Evolutionary conservation across 2,329 filamentous ascomycete species (phyloP).

Genomic region (Colletotrichum australisinense): DNA sequence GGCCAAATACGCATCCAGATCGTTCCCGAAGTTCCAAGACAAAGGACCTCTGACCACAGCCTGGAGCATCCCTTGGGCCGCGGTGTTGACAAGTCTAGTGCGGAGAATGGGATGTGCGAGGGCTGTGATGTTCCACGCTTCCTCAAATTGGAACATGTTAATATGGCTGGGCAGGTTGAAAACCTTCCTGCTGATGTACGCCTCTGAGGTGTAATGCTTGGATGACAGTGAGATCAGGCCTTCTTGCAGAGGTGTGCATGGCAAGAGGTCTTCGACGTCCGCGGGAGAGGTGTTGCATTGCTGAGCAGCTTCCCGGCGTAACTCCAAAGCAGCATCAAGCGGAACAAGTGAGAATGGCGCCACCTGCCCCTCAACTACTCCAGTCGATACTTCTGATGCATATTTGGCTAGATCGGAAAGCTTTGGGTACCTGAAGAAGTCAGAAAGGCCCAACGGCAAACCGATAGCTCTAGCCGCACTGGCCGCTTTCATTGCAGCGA

Average conservation of each 20-base stretch:
- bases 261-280: conserved; percentile 21
- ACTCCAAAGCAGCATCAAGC: not conserved
- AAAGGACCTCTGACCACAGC: not conserved
- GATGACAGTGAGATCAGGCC: not conserved
- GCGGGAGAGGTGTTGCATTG: not conserved
- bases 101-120: not conserved
- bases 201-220: conserved; percentile 10
- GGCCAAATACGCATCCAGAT: not conserved
- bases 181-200: conserved; percentile 32
- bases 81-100: not conserved
- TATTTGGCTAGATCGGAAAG: not conserved
- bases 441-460: not conserved
- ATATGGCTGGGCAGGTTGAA: conserved; percentile 10
- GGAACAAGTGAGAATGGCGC: not conserved
- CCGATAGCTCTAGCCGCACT: not conserved
- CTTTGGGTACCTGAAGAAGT: not conserved
- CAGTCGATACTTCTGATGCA: not conserved
- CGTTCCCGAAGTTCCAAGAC: not conserved
- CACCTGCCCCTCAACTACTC: not conserved
- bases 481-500: not conserved
- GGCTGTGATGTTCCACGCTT: not conserved
- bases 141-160: not conserved
- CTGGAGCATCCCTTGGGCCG: not conserved
- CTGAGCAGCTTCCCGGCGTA: not conserved
- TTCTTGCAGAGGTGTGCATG: conserved; percentile 19